These are phyloP conservation scores for Actinidia chinensis DNA, from an alignment of 179 eudicot genomes.

Conservation along the genomic window DNA sequence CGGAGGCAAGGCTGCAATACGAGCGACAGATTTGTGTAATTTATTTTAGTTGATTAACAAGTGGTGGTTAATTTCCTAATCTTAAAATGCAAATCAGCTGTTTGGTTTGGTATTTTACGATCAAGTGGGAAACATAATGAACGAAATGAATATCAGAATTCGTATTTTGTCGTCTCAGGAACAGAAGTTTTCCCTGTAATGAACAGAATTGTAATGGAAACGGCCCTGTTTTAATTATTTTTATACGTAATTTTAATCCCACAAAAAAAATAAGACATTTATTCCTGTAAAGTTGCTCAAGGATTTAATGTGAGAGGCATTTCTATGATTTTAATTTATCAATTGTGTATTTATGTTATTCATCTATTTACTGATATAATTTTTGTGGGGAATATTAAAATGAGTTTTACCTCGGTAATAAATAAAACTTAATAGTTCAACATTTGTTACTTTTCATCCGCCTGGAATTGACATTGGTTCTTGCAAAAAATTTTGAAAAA, in stretches of 20 bases:
- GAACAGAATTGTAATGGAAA: background rate
- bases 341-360: too few relatives aligned
- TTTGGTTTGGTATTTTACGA: background rate
- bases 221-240: background rate
- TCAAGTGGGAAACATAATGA: background rate
- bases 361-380: too few relatives aligned
- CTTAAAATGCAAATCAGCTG: background rate
- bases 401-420: too few relatives aligned
- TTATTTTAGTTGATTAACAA: constrained; percentile 44
- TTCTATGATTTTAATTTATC: too few relatives aligned
- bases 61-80: background rate
- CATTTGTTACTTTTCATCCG: too few relatives aligned
- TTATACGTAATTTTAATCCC: background rate
- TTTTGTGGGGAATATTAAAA: too few relatives aligned
- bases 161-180: background rate
- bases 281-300: too few relatives aligned
- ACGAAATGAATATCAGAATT: background rate
- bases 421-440: too few relatives aligned
- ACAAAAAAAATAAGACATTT: too few relatives aligned
- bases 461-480: too few relatives aligned
- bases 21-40: constrained; percentile 34
- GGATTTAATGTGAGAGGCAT: too few relatives aligned
- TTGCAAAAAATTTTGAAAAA: too few relatives aligned
- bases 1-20: constrained; percentile 43
- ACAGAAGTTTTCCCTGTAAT: background rate